Evolutionary conservation across 2,329 filamentous ascomycete genomes (phyloP).

Genomic region (Calcarisporium arbuscula): DNA sequence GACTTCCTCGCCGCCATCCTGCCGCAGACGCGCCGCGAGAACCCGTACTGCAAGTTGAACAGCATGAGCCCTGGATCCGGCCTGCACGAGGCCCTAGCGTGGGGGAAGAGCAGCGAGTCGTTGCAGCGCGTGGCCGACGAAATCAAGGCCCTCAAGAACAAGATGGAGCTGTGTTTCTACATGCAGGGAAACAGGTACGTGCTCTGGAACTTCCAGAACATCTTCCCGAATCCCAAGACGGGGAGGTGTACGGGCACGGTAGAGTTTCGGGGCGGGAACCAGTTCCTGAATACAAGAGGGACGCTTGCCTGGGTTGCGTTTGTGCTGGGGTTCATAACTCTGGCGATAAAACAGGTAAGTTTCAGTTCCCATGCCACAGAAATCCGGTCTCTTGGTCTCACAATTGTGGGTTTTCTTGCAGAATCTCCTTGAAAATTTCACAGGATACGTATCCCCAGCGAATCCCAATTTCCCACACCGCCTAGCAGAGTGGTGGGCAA

Average conservation of each 20-base stretch:
- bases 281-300: conserved; percentile 30
- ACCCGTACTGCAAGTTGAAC: conserved; percentile 29
- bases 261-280: conserved; percentile 33
- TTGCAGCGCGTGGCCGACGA: conserved; percentile 23
- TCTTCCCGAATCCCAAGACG: conserved; percentile 29
- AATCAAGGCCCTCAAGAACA: conserved; percentile 18
- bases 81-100: conserved; percentile 19
- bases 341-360: conserved; percentile 28
- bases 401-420: too few relatives aligned
- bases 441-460: conserved; percentile 17
- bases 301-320: conserved; percentile 33
- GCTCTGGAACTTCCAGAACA: conserved; percentile 35
- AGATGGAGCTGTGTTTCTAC: conserved; percentile 27
- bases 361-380: neutral
- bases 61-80: conserved; percentile 23
- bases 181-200: conserved; percentile 34
- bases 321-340: conserved; percentile 30
- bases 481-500: conserved; percentile 28
- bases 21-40: conserved; percentile 25
- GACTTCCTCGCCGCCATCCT: conserved; percentile 26
- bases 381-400: too few relatives aligned
- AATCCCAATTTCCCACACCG: conserved; percentile 22
- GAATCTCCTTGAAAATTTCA: conserved; percentile 25
- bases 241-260: conserved; percentile 30
- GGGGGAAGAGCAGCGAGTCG: conserved; percentile 18